Base-by-base conservation (phyloP, 805 yeast species). In the Sugiyamaella boreocaroliniensis region DNA sequence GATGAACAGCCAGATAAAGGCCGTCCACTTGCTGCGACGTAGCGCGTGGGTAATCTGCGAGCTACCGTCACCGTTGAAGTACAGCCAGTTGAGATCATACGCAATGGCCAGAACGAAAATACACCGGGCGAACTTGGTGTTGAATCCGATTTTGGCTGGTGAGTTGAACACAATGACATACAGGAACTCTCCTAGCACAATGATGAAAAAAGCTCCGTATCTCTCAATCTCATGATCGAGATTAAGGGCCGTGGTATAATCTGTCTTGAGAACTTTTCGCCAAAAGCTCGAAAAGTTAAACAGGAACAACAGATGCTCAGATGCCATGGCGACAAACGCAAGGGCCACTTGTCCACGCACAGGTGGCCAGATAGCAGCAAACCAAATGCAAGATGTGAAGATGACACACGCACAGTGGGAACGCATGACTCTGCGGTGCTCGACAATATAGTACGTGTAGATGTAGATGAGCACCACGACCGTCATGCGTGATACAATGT, bases 151-250 rank as follows among this genome's bases (percentile, higher is more conserved):
- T 0, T 76, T 78, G 42, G 79, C 70, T 0, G 80, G 77, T n/a
- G 72, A 67, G 0, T 65, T 64, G 1, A 81, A 77, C 7, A 80
- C 83, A 8, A 78, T 68, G 42, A 74, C 76, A 59, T 76, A 80
- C 12, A 81, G 65, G 57, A 80, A 82, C 57, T 82, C 86, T 37
- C 87, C 87, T 56, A 82, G 72, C 4, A 85, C 85, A 64, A 83
- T 81, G 57, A 81, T 75, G 50, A 72, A 81, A 60, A 82, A 82
- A 0, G 82, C 79, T 1, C 77, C 73, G 59, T 71, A 73, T 51
- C 87, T 64, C 60, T 83, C 87, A 26, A 80, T 83, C 61, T 81
- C 85, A 61, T 82, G 86, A 57, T 81, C 86, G 52, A 83, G 79
- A 61, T 80, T 81, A 55, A 81, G 62, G 1, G 86, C 86, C 0